phyloP scores from a whole-genome alignment of 129 eudicot species.

The Pseudognaphalium luteoalbum region DNA sequence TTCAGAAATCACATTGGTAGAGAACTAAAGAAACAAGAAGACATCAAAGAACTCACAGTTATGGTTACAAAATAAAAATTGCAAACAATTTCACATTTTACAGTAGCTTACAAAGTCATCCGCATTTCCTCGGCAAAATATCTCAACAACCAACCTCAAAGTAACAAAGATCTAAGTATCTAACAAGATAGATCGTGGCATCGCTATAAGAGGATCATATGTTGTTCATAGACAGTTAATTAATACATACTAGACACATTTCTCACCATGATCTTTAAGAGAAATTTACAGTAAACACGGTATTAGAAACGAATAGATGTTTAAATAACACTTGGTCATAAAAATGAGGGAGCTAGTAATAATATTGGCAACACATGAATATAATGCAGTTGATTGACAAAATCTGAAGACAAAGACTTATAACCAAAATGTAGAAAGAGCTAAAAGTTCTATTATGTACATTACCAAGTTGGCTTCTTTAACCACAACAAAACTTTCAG shows the following conservation, averaged over 20 bases:
- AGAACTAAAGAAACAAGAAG: not conserved
- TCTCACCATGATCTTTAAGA: not conserved
- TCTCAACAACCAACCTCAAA: slow-evolving; percentile 11
- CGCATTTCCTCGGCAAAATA: not conserved
- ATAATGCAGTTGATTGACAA: not conserved
- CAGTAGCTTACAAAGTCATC: not conserved
- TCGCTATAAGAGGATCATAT: slow-evolving; percentile 1
- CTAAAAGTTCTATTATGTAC: not conserved
- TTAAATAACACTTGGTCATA: not conserved
- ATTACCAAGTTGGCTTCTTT: not conserved
- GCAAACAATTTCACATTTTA: not conserved
- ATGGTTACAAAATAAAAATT: not conserved
- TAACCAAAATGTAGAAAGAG: not conserved
- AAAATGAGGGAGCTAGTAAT: not conserved
- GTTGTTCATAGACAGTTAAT: not conserved
- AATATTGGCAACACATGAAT: not conserved
- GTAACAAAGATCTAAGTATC: not conserved
- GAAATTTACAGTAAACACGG: slow-evolving; percentile 9
- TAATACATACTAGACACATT: not conserved
- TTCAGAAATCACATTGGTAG: not conserved
- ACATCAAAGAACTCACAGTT: not conserved
- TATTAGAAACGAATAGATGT: slow-evolving; percentile 2
- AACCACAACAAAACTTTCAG: not conserved
- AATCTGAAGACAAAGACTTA: not conserved
- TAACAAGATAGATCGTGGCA: slow-evolving; percentile 19